These are phyloP conservation scores for Mortierella alpina DNA, from an alignment of 192 early-diverging fungal species.

Conservation along the genomic window DNA sequence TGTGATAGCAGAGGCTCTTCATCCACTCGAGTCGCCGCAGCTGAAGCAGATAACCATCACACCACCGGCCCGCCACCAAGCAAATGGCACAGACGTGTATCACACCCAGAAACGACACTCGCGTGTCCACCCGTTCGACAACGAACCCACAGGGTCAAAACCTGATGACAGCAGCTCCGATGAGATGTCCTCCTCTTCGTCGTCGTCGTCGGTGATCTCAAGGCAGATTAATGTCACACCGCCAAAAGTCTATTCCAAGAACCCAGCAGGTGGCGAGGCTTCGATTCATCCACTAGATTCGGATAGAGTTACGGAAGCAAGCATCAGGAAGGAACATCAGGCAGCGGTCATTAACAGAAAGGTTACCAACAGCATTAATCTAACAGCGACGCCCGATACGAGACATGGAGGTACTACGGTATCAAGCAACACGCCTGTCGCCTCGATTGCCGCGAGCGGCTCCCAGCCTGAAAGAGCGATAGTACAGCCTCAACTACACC, in stretches of 20 bases:
- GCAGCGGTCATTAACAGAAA: background rate
- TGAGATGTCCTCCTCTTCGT: too few species aligned
- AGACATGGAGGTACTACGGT: background rate
- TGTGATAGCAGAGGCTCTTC: background rate
- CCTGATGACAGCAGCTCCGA: background rate
- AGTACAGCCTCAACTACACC: too few species aligned
- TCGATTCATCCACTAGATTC: constrained; percentile 37
- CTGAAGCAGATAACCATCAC: background rate
- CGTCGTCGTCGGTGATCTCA: too few species aligned
- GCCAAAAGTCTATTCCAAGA: background rate
- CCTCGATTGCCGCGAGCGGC: background rate
- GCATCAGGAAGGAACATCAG: background rate
- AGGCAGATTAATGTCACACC: background rate
- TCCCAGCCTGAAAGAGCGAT: background rate
- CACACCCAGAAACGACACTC: background rate
- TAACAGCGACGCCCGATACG: constrained; percentile 2
- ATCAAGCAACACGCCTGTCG: background rate
- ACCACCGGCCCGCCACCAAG: too few species aligned
- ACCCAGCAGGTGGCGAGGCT: constrained; percentile 8
- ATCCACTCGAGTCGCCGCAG: background rate
- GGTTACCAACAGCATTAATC: background rate
- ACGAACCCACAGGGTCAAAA: constrained; percentile 4
- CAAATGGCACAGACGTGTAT: background rate
- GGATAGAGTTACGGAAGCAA: background rate
- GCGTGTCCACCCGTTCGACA: constrained; percentile 40